A percentile compares a stretch with the other conserved stretches of the same genome.
phyloP scores from a whole-genome alignment of 176 grass and related monocot species.

The Alopecurus myosuroides region DNA sequence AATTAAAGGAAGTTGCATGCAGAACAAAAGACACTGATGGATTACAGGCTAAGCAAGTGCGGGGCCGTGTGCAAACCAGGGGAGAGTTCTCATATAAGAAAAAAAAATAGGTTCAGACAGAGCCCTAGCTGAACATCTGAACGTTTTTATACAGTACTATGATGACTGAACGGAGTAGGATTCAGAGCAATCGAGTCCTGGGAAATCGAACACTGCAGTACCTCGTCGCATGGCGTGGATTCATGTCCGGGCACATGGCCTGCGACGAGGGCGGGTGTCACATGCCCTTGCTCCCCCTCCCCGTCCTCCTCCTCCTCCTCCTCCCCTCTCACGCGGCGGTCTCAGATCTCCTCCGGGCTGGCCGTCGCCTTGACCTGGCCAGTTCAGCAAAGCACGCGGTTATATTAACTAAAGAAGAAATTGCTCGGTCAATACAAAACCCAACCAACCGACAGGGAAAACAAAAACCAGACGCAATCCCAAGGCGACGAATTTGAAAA shows the following conservation, averaged over 20 bases:
- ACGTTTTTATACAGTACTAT: background rate
- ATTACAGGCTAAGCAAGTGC: background rate
- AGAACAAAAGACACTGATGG: background rate
- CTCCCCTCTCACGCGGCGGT: background rate
- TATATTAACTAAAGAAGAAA: background rate
- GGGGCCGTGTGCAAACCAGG: too few relatives aligned
- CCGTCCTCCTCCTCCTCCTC: background rate
- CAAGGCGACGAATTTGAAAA: background rate
- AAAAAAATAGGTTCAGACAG: too few relatives aligned
- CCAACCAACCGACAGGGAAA: background rate
- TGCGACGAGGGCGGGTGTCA: conserved; percentile 15
- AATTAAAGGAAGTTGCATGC: background rate
- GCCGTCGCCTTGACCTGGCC: background rate
- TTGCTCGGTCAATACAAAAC: background rate
- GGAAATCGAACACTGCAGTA: background rate
- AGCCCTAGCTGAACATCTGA: background rate
- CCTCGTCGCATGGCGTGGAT: conserved; percentile 26
- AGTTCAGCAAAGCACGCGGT: conserved; percentile 1
- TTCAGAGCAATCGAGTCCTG: background rate
- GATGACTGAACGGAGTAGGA: background rate
- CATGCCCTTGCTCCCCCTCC: conserved; percentile 10
- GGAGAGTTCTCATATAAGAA: too few relatives aligned
- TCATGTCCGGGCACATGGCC: conserved; percentile 37
- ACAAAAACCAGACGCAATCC: background rate
- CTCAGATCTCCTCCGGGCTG: background rate